Base-by-base conservation (phyloP, 495 filamentous ascomycete genomes). In the Penicillium alfredii region DNA sequence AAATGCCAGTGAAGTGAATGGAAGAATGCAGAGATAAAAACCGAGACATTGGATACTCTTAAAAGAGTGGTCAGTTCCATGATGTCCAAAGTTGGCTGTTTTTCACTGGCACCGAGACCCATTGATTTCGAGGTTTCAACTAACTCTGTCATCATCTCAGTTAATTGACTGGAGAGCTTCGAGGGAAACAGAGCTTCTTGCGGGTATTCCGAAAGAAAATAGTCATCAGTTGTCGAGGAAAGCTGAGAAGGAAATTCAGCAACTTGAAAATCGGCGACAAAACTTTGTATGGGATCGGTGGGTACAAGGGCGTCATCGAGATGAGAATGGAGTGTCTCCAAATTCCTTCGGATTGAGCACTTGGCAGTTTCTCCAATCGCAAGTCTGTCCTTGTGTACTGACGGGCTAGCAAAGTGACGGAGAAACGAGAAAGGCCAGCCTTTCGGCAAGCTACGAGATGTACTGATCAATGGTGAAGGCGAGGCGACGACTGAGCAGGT, bases 381-480 rank as follows among this genome's bases (percentile, higher is more conserved):
- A 17, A 65, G 50, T 21, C 55, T 45, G 18, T 65, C 61, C 14
- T 45, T 51, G 9, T 59, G 47, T 7, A 56, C 42, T n/a, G 41
- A 45, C 5, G 61, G 61, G 29, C 54, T 57, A 11, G 61, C 55
- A 27, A 65, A 63, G 21, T 56, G 57, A 0, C 45, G 43, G 6
- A 65, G 51, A 12, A 65, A 65, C 5, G 48, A 57, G 12, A 65
- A 65, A 9, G 47, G 54, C 1, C 28, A 41, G 4, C 27, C 34
- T 19, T 38, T 40, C 35, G 58, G 64, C 1, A 64, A 71, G 14
- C 55, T 81, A 3, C 64, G 76, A 17, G 72, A 78, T 40, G 73
- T 76, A 22, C 77, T 79, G 3, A 69, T 81, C 18, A 78, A 81
- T 56, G 82, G 78, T 30, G 42, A 30, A 12, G 33, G 27, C 8